Base-by-base conservation (phyloP, 2,329 filamentous ascomycete genomes). In the Pyricularia sp. region DNA sequence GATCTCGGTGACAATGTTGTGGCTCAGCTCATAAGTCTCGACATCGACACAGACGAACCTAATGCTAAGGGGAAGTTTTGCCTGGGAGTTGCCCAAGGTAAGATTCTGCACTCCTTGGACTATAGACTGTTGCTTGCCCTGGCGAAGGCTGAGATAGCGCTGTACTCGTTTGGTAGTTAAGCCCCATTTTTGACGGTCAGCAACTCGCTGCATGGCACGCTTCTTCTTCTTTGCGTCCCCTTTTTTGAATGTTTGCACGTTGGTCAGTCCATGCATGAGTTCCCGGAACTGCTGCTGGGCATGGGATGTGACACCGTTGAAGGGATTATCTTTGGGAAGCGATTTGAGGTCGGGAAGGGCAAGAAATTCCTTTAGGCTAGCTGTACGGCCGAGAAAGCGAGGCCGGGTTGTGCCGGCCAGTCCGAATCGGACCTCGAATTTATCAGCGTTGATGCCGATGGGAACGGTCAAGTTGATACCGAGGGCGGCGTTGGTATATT, bases 1-100 rank as follows among this genome's bases (percentile, higher is more conserved):
- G 58, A 99, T 84, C 77, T 99, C 95, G 0, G 94, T 97, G 70
- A 98, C 85, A 14, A 86, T 81, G 42, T 83, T 81, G 14, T 88
- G 85, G 64, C 86, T 82, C 26, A 80, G 79, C 77, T 99, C 95
- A 69, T 89, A 92, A 1, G 90, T 88, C 78, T 99, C 95, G 36
- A 95, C 81, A 73, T 99, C 95, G 64, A 98, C 82, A 71, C 86
- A 88, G 70, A 97, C 82, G 73, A 97, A 90, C 9, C 96, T 83
- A 0, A 87, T 83, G 59, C 12, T 30, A 14, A 12, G 6, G 7
- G 11, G 25, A 63, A 25, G 10, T 9, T 30, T 63, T 6, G 25
- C 28, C 3, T 30, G 25, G 0, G 59, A 11, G 59, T 25, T 25
- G 12, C 26, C 14, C 11, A 63, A 17, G 25, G 59, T 28, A 20